Conservation (phyloP, 768 basidiomycete species). For the Lactifluus subvellereus region DNA sequence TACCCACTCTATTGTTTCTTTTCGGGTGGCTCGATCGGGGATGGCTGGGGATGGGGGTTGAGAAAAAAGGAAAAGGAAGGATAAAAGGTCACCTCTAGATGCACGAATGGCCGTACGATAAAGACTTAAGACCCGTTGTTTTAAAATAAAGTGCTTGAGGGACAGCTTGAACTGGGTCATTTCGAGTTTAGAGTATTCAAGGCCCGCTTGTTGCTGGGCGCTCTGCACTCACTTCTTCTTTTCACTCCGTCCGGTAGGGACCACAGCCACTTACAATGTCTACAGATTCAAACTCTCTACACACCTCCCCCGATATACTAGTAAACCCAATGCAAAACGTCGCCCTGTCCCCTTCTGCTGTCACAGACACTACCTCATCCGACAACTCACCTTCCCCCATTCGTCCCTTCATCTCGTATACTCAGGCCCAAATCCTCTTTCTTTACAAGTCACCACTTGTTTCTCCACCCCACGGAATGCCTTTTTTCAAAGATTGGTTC, state of each 20-base stretch:
- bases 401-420: conserved; percentile 58
- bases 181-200: conserved; percentile 12
- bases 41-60: conserved; percentile 43
- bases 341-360: conserved; percentile 29
- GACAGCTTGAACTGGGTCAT: conserved; percentile 31
- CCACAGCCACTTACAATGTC: conserved; percentile 9
- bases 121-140: conserved; percentile 51
- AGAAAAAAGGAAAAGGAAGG: conserved; percentile 16
- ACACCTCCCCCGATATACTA: conserved; percentile 5
- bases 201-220: conserved; percentile 12
- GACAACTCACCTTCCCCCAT: not conserved
- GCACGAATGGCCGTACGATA: conserved; percentile 68
- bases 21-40: conserved; percentile 51
- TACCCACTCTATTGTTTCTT: conserved; percentile 68
- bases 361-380: conserved; percentile 28
- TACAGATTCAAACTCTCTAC: conserved; percentile 5
- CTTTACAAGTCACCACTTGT: conserved; percentile 75
- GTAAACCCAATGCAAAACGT: conserved; percentile 17
- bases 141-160: conserved; percentile 72
- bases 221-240: conserved; percentile 7
- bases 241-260: not conserved
- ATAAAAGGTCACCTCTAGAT: conserved; percentile 46
- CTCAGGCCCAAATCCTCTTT: conserved; percentile 59
- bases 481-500: conserved; percentile 80
- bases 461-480: conserved; percentile 66